Conservation (phyloP, 768 basidiomycete genomes). For the Suillus variegatus region DNA sequence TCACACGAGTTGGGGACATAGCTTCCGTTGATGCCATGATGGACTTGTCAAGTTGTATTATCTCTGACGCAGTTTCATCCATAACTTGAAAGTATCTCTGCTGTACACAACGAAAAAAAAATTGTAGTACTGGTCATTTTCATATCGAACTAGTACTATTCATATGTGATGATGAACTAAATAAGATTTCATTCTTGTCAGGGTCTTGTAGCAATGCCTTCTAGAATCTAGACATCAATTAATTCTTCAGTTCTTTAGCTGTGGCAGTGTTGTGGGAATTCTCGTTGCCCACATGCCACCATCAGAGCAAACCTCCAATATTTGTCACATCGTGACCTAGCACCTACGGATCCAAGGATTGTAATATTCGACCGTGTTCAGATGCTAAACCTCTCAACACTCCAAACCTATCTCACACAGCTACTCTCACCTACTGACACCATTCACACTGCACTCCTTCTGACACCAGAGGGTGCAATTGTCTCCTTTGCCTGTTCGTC, state of each 20-base stretch:
- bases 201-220: no score
- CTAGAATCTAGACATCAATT: no score
- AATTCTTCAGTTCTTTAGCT: neutral
- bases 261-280: neutral
- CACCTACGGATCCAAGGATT: neutral
- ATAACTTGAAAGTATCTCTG: no score
- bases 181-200: no score
- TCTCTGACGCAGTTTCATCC: neutral
- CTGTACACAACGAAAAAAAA: no score
- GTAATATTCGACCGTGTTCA: neutral
- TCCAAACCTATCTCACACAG: conserved; percentile 67
- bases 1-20: neutral
- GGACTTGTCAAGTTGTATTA: neutral
- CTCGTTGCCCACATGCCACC: neutral
- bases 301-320: neutral
- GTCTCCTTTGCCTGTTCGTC: conserved; percentile 62
- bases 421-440: conserved; percentile 53
- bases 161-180: no score
- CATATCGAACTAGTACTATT: no score
- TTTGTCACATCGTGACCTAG: neutral
- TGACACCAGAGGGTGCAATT: conserved; percentile 75
- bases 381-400: conserved; percentile 72
- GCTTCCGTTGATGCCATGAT: neutral
- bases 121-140: no score
- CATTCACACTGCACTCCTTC: conserved; percentile 69